Base-by-base conservation (phyloP, 495 filamentous ascomycete species). In the Haplographium delicatum region DNA sequence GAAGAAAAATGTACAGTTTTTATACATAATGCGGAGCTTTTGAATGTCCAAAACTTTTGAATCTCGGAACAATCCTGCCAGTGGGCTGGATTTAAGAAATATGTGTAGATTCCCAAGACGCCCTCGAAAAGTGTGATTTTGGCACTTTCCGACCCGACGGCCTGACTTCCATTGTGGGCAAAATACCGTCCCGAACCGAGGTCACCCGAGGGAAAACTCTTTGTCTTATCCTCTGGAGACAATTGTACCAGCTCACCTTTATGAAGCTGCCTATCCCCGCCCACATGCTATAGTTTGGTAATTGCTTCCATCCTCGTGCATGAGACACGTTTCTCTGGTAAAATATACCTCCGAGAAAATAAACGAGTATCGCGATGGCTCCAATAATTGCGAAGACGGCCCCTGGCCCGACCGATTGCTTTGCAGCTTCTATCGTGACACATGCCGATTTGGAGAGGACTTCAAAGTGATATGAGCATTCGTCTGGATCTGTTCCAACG, bases 401-500 rank as follows among this genome's bases (percentile, higher is more conserved):
- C 5, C 78, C 85, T 0, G 94, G 91, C 11, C 88, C 88, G 11
- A 96, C 78, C 62, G 65, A 88, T 62, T 60, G 78, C 70, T 65
- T 82, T 70, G 73, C 83, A 57, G 72, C 79, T 68, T 64, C 73
- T 0, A 73, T 70, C 30, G 63, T 66, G 5, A 86, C 85, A 64
- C 94, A 99, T 6, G 90, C 91, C 31, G 88, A 82, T 38, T 78
- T 76, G 38, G 88, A 89, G 48, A 91, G 87, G n/a, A 90, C 80
- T 65, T 96, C 90, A 69, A 99, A 99, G 65, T 94, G 86, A 68
- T 96, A 99, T n/a, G 87, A 79, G 72, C 94, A 99, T 41, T 88
- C 81, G 60, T 96, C 89, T 4, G 80, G 80, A 66, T 84, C 83
- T 18, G 85, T 79, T 49, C 86, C 89, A 42, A 97, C 82, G 64